Base-by-base conservation (phyloP, 2,329 filamentous ascomycete genomes). In the Pseudocercospora ulei region DNA sequence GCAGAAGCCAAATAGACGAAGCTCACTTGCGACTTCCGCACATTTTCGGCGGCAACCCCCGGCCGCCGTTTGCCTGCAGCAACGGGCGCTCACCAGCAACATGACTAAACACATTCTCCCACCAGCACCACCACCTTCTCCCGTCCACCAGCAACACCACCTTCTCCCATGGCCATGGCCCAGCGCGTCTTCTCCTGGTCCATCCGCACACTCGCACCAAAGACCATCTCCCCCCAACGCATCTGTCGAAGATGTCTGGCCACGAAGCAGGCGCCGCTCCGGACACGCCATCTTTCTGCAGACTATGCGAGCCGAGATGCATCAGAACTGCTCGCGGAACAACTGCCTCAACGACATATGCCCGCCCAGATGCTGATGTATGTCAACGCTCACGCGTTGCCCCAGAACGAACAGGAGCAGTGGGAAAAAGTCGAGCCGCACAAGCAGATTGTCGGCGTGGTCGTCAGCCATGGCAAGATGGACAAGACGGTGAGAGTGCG, bases 381-480 rank as follows among this genome's bases (percentile, higher is more conserved):
- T 13, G 41, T 44, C 12, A 37, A 40, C 13, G 41, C 41, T 3
- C 26, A 40, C 13, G 28, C 16, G 11, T 29, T 44, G 18, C 48
- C 46, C 7, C 52, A 39, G 42, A 56, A 23, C 39, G 56, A 59
- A 41, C 46, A 48, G 30, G 46, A 40, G 31, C 44, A 52, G 39
- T 42, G 54, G 24, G 49, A 50, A 26, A 44, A 50, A 27, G 43
- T 45, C 5, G 28, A 37, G 16, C 39, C 41, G 29, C 52, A 56
- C 33, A 53, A 49, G 41, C 46, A 50, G 39, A 55, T 52, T 56
- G 48, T 56, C 2, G 81, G 80, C 46, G 75, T 88, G 25, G 83
- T 88, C 14, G 74, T 87, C 34, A 84, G 81, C 26, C 76, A 82
- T 4, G 83, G 82, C 12, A 70, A 78, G 43, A 86, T 86, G 79